A percentile compares a stretch with the other conserved stretches of the same genome.
Evolutionary conservation across 164 flowering plant genomes (phyloP).

Genomic region (Tinospora cordifolia): DNA sequence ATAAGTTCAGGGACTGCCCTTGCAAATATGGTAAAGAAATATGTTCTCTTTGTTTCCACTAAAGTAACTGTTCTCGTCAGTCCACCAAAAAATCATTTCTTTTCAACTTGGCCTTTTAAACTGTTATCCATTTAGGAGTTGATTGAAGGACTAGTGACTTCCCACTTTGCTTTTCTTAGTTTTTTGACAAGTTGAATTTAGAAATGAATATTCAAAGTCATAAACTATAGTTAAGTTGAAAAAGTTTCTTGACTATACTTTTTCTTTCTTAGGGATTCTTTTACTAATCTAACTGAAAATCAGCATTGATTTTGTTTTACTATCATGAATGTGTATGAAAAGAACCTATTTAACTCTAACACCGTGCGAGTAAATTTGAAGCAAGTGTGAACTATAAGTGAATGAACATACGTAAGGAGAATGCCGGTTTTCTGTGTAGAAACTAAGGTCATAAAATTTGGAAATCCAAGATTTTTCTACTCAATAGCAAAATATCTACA

Average conservation of each 20-base stretch:
- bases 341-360: background rate
- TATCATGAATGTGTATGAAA: no score
- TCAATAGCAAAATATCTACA: background rate
- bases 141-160: background rate
- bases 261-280: background rate
- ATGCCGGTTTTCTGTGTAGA: background rate
- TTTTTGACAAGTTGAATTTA: background rate
- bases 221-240: no score
- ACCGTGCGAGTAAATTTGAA: background rate
- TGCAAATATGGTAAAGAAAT: no score
- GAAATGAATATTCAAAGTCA: no score
- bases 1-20: no score
- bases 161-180: background rate
- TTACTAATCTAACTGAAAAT: background rate
- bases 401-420: background rate
- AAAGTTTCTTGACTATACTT: no score
- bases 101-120: no score
- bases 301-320: background rate
- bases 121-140: no score
- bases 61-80: no score
- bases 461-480: background rate
- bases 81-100: no score
- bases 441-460: background rate
- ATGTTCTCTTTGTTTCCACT: no score
- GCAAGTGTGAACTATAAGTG: background rate